Evolutionary conservation across 2,329 filamentous ascomycete species (phyloP), one percentile per base, ranked within the genome.

Genomic region (Magnaporthiopsis rhizophila): DNA sequence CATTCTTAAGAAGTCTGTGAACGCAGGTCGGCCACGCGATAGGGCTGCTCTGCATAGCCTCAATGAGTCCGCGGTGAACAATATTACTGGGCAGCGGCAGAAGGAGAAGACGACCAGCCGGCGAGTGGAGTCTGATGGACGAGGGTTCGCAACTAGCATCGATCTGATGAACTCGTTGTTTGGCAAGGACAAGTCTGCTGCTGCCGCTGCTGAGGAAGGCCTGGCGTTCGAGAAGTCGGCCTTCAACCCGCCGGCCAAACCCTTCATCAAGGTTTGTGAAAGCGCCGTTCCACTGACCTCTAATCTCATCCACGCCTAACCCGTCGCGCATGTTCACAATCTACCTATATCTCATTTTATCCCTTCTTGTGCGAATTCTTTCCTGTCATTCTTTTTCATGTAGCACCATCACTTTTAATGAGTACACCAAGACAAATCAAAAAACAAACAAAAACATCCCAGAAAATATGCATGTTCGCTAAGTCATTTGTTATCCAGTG

Each of bases 131-230:
- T 67, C 75, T 56, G 82, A 85, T 69, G 81, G 83, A 64, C 85
- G 86, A 68, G 88, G 89, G 0, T 94, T 97, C 75, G 85, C 87
- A 26, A 97, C 90, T 26, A 93, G 90, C 72, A 96, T 98, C 77
- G 95, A 97, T 79, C 80, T 97, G 74, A 97, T 97, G 92, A 94
- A 96, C 74, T 96, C 92, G 61, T 80, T 97, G 64, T 97, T 96
- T 76, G 89, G 90, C 74, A 86, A 89, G 76, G 83, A 87, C 67
- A 86, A 85, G 78, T 82, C 81, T 63, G 82, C 82, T 68, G 76
- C 78, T 63, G 45, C 30, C 30, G 30, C 80, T 84, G 71, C 84
- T 81, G 70, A 74, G 6, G 28, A 60, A 36, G 28, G 65, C 59
- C n/a, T 57, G 81, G 64, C 82, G 83, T 71, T 80, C 79, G 68